A percentile compares a stretch with the other conserved stretches of the same genome.
These are phyloP conservation scores for Pleurotus tuoliensis DNA, from an alignment of 768 basidiomycete genomes.

Conservation along the genomic window DNA sequence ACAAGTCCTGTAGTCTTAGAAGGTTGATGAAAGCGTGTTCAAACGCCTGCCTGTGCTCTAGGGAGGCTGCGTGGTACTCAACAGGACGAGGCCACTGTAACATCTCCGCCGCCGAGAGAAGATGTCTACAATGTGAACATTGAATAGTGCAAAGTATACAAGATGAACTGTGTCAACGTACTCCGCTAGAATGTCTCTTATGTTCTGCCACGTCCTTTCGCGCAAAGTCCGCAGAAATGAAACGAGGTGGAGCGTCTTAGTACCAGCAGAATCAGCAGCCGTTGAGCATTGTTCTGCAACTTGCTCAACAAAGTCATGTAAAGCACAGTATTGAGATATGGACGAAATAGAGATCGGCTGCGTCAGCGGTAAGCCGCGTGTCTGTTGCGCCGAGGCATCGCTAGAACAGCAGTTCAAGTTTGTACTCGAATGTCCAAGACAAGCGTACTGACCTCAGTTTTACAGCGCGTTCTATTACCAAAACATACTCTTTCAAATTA, in stretches of 20 bases:
- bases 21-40: slow-evolving; percentile 77
- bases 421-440: neutral
- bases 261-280: slow-evolving; percentile 42
- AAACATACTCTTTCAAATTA: slow-evolving; percentile 71
- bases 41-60: slow-evolving; percentile 58
- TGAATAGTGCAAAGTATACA: neutral
- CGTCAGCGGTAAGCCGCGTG: slow-evolving; percentile 30
- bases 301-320: slow-evolving; percentile 58
- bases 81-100: slow-evolving; percentile 84
- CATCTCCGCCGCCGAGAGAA: slow-evolving; percentile 63
- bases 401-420: slow-evolving; percentile 30
- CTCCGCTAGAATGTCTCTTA: slow-evolving; percentile 60
- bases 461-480: slow-evolving; percentile 67
- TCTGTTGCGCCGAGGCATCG: slow-evolving; percentile 54
- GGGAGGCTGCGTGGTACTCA: slow-evolving; percentile 50
- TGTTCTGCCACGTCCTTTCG: slow-evolving; percentile 72
- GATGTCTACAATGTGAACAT: slow-evolving; percentile 36
- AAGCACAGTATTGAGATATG: slow-evolving; percentile 52
- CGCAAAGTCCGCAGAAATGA: slow-evolving; percentile 58
- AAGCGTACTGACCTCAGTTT: slow-evolving; percentile 56
- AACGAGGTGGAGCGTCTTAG: slow-evolving; percentile 56
- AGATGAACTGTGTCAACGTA: slow-evolving; percentile 8
- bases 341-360: slow-evolving; percentile 40
- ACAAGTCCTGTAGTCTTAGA: slow-evolving; percentile 77
- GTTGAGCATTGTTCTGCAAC: slow-evolving; percentile 40